Percentiles rank a stretch among this genome's conserved stretches.
Evolutionary conservation across 345 rosid genomes (phyloP).

Genomic region (Arabidopsis thaliana): DNA sequence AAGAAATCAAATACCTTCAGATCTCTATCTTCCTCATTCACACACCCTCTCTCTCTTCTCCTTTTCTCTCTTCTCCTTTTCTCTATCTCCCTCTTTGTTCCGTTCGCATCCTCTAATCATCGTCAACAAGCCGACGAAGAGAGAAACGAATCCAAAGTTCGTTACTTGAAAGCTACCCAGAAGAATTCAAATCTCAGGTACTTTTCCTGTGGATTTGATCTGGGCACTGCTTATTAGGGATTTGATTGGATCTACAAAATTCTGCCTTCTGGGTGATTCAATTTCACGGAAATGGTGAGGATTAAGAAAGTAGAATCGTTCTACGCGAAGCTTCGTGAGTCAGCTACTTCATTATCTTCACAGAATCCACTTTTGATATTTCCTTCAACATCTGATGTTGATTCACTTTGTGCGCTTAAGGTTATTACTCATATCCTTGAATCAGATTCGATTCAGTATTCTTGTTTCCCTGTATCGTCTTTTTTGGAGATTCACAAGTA

Average conservation of each 20-base stretch:
- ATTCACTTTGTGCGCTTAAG: slow-evolving; percentile 88
- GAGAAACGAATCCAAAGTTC: slow-evolving; percentile 4
- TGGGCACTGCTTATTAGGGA: neutral
- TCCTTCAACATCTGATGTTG: slow-evolving; percentile 93
- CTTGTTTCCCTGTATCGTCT: slow-evolving; percentile 94
- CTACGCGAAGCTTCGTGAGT: slow-evolving; percentile 74
- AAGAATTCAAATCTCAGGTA: slow-evolving; percentile 27
- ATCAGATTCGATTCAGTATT: slow-evolving; percentile 88
- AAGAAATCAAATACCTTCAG: slow-evolving; percentile 15
- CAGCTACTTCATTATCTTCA: slow-evolving; percentile 59
- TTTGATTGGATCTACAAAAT: slow-evolving; percentile 6
- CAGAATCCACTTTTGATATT: slow-evolving; percentile 77
- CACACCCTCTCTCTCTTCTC: neutral
- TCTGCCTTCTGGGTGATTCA: slow-evolving; percentile 7
- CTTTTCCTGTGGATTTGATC: neutral
- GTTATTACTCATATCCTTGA: slow-evolving; percentile 79
- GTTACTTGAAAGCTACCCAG: neutral
- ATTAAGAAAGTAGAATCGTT: slow-evolving; percentile 70
- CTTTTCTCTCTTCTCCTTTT: neutral
- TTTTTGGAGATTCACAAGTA: slow-evolving; percentile 79
- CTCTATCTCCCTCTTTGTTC: neutral
- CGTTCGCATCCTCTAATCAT: neutral
- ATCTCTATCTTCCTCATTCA: slow-evolving; percentile 14
- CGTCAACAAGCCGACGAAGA: slow-evolving; percentile 3
- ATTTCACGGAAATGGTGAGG: slow-evolving; percentile 71